Evolutionary conservation across 2,329 filamentous ascomycete species (phyloP).

Genomic region (Botrytis hyacinthi): DNA sequence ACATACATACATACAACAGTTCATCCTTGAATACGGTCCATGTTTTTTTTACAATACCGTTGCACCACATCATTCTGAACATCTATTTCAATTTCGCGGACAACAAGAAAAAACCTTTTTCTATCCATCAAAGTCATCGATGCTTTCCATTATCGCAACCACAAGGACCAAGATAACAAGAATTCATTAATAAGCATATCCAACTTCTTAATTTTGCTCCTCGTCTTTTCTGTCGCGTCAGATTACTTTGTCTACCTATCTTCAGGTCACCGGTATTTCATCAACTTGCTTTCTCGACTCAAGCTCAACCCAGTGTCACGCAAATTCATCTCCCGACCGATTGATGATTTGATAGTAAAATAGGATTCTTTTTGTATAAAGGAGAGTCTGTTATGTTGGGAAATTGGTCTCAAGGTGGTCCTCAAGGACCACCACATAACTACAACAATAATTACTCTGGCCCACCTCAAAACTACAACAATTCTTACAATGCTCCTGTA

Average conservation of each 20-base stretch:
- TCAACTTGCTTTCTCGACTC: neutral
- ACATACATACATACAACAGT: neutral
- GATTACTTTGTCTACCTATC: constrained; percentile 11
- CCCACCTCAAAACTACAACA: constrained; percentile 23
- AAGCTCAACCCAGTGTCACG: neutral
- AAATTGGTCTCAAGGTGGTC: constrained; percentile 31
- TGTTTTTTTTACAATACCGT: constrained; percentile 7
- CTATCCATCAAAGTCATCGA: constrained; percentile 15
- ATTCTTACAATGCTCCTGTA: constrained; percentile 17
- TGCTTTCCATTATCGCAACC: constrained; percentile 10
- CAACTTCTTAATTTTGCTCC: neutral
- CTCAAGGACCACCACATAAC: constrained; percentile 22
- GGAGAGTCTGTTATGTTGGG: constrained; percentile 28
- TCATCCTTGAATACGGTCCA: constrained; percentile 7
- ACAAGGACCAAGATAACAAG: constrained; percentile 4
- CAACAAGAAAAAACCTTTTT: constrained; percentile 9
- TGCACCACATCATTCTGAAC: constrained; percentile 17
- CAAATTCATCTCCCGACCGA: neutral
- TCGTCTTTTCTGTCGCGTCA: constrained; percentile 14
- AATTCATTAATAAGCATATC: neutral
- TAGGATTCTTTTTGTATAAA: constrained; percentile 1
- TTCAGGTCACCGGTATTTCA: neutral
- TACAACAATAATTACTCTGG: constrained; percentile 21
- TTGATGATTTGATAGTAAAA: constrained; percentile 27
- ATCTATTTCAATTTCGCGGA: constrained; percentile 6